Base-by-base conservation (phyloP, 2,329 filamentous ascomycete species). In the Aspergillus persii region DNA sequence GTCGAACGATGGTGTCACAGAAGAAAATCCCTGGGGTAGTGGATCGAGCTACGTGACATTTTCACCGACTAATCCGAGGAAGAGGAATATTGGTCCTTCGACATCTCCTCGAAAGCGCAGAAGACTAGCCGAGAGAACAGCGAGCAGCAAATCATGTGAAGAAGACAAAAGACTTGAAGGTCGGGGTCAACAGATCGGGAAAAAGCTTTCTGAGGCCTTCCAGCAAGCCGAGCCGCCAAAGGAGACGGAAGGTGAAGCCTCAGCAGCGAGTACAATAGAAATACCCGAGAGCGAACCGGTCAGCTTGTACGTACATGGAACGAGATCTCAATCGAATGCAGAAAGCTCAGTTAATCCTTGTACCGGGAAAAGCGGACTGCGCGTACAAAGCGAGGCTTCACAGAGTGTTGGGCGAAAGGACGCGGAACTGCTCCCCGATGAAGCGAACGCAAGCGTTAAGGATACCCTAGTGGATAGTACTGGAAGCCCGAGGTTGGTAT, bases 381-480 rank as follows among this genome's bases (percentile, higher is more conserved):
- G 7, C 3, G 41, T 12, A 39, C 4, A 15, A 8, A 30, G 11
- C 9, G 18, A 4, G 18, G 8, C 4, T 4, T 41, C 18, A 18
- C 7, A 7, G 7, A 30, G 4, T 8, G 31, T 44, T 46, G 26
- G 6, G 15, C 8, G n/a, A 9, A 27, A 49, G 18, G 33, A 23
- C 23, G 15, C 8, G n/a, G 6, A 30, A 4, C 8, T 5, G 18
- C 8, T 47, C 11, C 29, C 53, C 8, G 27, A 53, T 3, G 6
- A 29, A 30, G 52, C 50, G 27, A 58, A 56, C 8, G 51, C 51
- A 7, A 59, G 47, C 1, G 50, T 54, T 8, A 66, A 50, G 53
- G 63, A 55, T 29, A 68, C 63, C 5, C 70, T 72, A 18, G 74
- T 77, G 8, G 74, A 77, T 57, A 62, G 63, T 8, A 74, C 77